Conservation (phyloP, 1,284 basidiomycete species). For the Naganishia albida region DNA sequence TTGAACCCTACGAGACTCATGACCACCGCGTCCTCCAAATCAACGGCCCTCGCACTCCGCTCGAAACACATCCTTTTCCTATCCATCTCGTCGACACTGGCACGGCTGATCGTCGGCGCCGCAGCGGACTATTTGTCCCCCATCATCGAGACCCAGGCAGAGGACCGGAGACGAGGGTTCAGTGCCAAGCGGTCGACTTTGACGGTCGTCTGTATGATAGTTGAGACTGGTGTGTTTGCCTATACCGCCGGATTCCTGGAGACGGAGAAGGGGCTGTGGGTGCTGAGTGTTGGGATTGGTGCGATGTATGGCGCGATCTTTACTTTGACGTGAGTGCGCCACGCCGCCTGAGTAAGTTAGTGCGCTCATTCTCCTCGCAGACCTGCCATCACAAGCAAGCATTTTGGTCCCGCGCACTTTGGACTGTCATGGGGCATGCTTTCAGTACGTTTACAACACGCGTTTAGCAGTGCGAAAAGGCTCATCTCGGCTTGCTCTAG, state of each 20-base stretch:
- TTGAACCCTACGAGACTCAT: slow-evolving; percentile 18
- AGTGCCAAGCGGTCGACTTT: slow-evolving; percentile 44
- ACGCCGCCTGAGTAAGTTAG: background rate
- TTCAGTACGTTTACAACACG: slow-evolving; percentile 34
- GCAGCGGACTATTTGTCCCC: slow-evolving; percentile 51
- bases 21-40: slow-evolving; percentile 17
- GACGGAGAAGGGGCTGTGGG: slow-evolving; percentile 45
- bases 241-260: slow-evolving; percentile 44
- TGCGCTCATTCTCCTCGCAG: slow-evolving; percentile 5
- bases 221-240: slow-evolving; percentile 45
- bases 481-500: background rate
- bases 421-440: slow-evolving; percentile 55
- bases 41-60: slow-evolving; percentile 41
- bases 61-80: slow-evolving; percentile 54
- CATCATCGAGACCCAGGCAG: slow-evolving; percentile 40
- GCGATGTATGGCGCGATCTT: slow-evolving; percentile 52
- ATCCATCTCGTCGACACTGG: slow-evolving; percentile 49
- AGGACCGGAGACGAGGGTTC: slow-evolving; percentile 39
- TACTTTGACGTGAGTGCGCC: slow-evolving; percentile 46
- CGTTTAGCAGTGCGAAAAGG: no score
- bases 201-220: slow-evolving; percentile 41
- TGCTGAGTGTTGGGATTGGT: slow-evolving; percentile 50
- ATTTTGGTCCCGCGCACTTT: slow-evolving; percentile 45
- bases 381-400: slow-evolving; percentile 33
- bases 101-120: slow-evolving; percentile 49